phyloP scores from a whole-genome alignment of 805 yeast species.

The Torulaspora franciscae region DNA sequence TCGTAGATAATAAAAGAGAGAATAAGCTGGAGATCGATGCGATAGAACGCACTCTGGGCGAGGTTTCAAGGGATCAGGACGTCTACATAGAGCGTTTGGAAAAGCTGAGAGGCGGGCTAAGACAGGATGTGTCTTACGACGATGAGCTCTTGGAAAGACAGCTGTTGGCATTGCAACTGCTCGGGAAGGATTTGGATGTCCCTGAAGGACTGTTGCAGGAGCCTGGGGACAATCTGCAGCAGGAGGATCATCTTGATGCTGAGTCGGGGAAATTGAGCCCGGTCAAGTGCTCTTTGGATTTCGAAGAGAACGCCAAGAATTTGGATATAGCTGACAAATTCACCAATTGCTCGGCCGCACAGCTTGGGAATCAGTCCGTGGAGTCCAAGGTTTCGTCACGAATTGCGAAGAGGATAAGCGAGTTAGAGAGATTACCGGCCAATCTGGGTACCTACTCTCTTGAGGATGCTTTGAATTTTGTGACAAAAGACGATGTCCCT shows the following conservation, averaged over 20 bases:
- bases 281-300: constrained; percentile 30
- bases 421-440: constrained; percentile 63
- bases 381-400: constrained; percentile 53
- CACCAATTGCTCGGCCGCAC: constrained; percentile 23
- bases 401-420: constrained; percentile 52
- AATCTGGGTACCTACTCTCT: constrained; percentile 57
- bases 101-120: constrained; percentile 27
- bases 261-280: constrained; percentile 12
- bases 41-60: constrained; percentile 40
- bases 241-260: not conserved
- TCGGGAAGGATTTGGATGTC: constrained; percentile 61
- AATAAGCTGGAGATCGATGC: constrained; percentile 40
- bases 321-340: constrained; percentile 34
- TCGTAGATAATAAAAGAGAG: constrained; percentile 24
- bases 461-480: constrained; percentile 41
- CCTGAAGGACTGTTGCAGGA: constrained; percentile 47
- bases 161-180: constrained; percentile 55
- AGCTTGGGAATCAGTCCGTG: constrained; percentile 45
- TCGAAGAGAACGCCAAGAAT: constrained; percentile 29
- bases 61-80: constrained; percentile 42
- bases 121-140: constrained; percentile 38
- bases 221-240: not conserved
- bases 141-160: constrained; percentile 50
- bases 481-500: constrained; percentile 43
- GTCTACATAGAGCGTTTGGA: constrained; percentile 30